Evolutionary conservation across 768 basidiomycete species (phyloP), one percentile per base, ranked within the genome.

Genomic region (Plicaturopsis crispa): DNA sequence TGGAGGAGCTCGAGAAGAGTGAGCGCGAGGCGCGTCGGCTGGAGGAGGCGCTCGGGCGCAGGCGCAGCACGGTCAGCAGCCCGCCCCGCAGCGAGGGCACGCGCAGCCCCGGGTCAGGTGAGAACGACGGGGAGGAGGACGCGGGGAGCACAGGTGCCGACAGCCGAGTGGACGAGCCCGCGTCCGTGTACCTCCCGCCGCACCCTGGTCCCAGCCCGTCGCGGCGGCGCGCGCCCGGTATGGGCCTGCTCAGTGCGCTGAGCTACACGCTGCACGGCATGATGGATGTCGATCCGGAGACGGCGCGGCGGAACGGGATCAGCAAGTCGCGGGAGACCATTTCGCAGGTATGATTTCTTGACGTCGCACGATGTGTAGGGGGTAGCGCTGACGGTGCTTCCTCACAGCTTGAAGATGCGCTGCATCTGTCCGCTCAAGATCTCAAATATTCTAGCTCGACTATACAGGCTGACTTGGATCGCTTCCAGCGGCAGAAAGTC

Each of bases 201-300:
- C 85, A 85, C 53, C 86, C 84, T n/a, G 84, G 83, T 5, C 82
- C 83, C 38, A 63, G 72, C 23, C 61, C 66, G 40, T 59, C 72
- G 42, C 69, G 70, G 55, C 61, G 72, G 38, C 72, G 74, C 40
- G 64, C 79, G 10, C 83, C 85, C 38, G 86, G 85, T 5, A 87
- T 87, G 72, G 92, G 89, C 14, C 63, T 99, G 17, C 52, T 99
- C 24, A 90, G 80, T 48, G 96, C 96, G 12, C 66, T 99, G 31
- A 91, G 84, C 53, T 93, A 96, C 61, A 93, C 92, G 17, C 58
- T 99, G 39, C 91, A 93, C 48, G 93, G 94, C 4, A 93, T 98
- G 81, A 97, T 99, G 83, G 96, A 99, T 49, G 87, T 87, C 13
- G 96, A 99, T 61, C 96, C 96, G 3, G 96, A 98, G 65, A 88